Evolutionary conservation across 495 filamentous ascomycete genomes (phyloP).

Genomic region (Tuber borchii): DNA sequence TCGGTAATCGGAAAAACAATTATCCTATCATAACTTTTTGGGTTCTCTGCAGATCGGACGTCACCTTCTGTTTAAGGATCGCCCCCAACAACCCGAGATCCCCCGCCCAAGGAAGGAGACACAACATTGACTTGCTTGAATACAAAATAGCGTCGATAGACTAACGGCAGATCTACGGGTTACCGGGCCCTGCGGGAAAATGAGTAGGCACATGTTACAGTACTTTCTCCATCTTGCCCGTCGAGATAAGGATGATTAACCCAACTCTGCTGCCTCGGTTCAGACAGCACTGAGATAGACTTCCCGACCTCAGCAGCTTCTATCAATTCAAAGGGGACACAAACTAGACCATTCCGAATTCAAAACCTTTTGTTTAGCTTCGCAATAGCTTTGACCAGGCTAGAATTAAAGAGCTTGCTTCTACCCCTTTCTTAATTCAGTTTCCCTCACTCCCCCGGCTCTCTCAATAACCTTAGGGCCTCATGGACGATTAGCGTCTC

Average conservation of each 20-base stretch:
- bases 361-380: background rate
- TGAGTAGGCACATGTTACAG: background rate
- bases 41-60: background rate
- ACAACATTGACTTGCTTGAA: background rate
- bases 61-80: background rate
- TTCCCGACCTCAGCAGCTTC: background rate
- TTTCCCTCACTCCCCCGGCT: background rate
- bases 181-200: background rate
- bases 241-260: background rate
- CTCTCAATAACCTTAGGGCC: background rate
- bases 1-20: background rate
- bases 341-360: background rate
- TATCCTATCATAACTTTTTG: background rate
- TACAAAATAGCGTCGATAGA: background rate
- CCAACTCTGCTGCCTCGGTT: background rate
- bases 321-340: background rate
- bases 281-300: background rate
- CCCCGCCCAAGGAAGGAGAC: background rate
- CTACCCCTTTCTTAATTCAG: background rate
- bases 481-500: background rate
- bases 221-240: background rate
- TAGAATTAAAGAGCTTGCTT: background rate
- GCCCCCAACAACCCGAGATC: background rate
- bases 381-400: background rate
- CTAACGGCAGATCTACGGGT: background rate